Percentiles rank a stretch among this genome's conserved stretches.
Evolutionary conservation across 2,329 filamentous ascomycete genomes (phyloP).

Genomic region (Fusarium duplospermum): DNA sequence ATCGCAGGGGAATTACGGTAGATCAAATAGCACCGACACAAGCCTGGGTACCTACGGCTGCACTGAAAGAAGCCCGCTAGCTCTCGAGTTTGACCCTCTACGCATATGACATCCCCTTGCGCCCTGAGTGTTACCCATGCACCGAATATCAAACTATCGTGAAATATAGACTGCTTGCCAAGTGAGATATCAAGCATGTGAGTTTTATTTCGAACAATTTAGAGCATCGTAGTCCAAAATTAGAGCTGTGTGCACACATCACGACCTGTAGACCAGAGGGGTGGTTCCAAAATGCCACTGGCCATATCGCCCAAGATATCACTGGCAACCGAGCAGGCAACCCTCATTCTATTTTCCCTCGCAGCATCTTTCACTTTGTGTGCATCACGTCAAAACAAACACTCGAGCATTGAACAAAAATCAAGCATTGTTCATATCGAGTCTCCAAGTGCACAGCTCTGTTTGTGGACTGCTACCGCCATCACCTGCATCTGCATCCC

Average conservation of each 20-base stretch:
- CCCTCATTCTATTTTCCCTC: neutral
- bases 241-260: neutral
- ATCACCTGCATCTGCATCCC: neutral
- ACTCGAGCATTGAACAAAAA: neutral
- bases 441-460: neutral
- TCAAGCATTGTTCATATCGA: neutral
- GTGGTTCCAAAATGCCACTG: neutral
- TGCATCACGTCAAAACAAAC: neutral
- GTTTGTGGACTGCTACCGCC: neutral
- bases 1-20: neutral
- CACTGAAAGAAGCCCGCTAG: neutral
- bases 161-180: neutral
- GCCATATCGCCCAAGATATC: neutral
- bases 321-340: neutral
- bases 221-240: neutral
- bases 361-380: neutral
- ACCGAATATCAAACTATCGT: neutral
- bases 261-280: neutral
- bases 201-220: neutral
- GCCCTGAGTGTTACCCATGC: neutral
- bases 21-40: neutral
- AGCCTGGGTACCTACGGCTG: neutral
- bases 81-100: neutral
- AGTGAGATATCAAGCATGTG: neutral
- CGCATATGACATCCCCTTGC: neutral